A percentile compares a stretch with the other conserved stretches of the same genome.
Evolutionary conservation across 2,329 filamentous ascomycete genomes (phyloP).

Genomic region (Neopestalotiopsis sp.): DNA sequence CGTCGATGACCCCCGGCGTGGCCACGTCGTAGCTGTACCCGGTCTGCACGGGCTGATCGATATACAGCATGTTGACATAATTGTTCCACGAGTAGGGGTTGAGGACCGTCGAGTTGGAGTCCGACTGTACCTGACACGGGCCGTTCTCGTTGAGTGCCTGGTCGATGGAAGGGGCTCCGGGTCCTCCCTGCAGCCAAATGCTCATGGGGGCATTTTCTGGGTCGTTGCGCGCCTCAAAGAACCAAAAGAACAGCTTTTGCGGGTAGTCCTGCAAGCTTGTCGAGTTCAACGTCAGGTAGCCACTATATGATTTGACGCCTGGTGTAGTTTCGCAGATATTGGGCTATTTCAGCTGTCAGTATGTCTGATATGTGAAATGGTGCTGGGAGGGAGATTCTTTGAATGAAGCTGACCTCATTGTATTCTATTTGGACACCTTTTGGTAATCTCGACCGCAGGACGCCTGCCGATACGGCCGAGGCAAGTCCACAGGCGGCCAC

Average conservation of each 20-base stretch:
- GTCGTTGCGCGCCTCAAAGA: slow-evolving; percentile 35
- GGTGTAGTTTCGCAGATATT: slow-evolving; percentile 57
- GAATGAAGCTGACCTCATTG: slow-evolving; percentile 48
- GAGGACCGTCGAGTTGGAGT: slow-evolving; percentile 52
- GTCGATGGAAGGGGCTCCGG: slow-evolving; percentile 60
- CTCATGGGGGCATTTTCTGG: slow-evolving; percentile 45
- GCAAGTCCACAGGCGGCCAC: background rate
- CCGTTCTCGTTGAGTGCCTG: slow-evolving; percentile 59
- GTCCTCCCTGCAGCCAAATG: slow-evolving; percentile 66
- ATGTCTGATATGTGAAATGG: too few relatives aligned
- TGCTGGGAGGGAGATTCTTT: background rate
- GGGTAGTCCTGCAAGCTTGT: slow-evolving; percentile 48
- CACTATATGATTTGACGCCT: slow-evolving; percentile 67
- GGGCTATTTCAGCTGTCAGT: slow-evolving; percentile 45
- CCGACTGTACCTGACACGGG: slow-evolving; percentile 55
- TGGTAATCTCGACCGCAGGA: slow-evolving; percentile 15
- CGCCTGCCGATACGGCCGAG: slow-evolving; percentile 6
- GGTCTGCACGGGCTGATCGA: slow-evolving; percentile 59
- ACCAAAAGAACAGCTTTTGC: slow-evolving; percentile 55
- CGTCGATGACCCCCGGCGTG: slow-evolving; percentile 32
- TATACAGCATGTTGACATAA: slow-evolving; percentile 67
- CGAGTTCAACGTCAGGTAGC: slow-evolving; percentile 62
- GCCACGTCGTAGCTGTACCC: slow-evolving; percentile 37
- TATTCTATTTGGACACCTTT: slow-evolving; percentile 49
- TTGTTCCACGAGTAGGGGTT: slow-evolving; percentile 68